These are phyloP conservation scores for Mortierella sp. DNA, from an alignment of 371 early-diverging fungal species.

Conservation along the genomic window DNA sequence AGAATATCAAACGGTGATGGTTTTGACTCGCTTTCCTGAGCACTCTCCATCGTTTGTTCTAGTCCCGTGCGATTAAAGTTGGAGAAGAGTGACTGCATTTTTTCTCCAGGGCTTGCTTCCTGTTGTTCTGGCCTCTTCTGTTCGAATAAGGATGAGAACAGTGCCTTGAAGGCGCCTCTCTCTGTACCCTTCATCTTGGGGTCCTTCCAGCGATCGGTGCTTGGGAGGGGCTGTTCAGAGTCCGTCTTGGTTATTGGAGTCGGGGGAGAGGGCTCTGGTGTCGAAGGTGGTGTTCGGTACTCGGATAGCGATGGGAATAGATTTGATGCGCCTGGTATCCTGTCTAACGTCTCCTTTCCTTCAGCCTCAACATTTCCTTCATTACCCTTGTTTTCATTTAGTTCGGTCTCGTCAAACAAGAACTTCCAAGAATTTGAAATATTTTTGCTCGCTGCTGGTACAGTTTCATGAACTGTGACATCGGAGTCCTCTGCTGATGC, in stretches of 20 bases:
- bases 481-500: not conserved
- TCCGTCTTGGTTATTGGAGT: not conserved
- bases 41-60: not conserved
- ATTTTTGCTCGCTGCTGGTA: not conserved
- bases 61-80: slow-evolving; percentile 41
- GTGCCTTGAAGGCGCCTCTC: slow-evolving; percentile 46
- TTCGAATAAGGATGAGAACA: slow-evolving; percentile 52
- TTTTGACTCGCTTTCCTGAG: slow-evolving; percentile 2
- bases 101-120: slow-evolving; percentile 1
- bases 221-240: not conserved
- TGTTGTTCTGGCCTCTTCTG: slow-evolving; percentile 24
- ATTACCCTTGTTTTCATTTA: slow-evolving; percentile 14
- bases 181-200: slow-evolving; percentile 44
- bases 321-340: slow-evolving; percentile 39
- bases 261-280: not conserved
- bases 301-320: slow-evolving; percentile 33
- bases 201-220: slow-evolving; percentile 42
- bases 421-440: slow-evolving; percentile 48
- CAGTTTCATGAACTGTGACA: not conserved
- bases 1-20: slow-evolving; percentile 1
- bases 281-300: slow-evolving; percentile 1
- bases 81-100: slow-evolving; percentile 47
- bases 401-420: slow-evolving; percentile 49
- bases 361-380: not conserved
- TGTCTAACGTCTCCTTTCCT: slow-evolving; percentile 32